Percentiles rank a stretch among this genome's conserved stretches.
Evolutionary conservation across 106 monocot species (phyloP).

Genomic region (Amphibolis antarctica): DNA sequence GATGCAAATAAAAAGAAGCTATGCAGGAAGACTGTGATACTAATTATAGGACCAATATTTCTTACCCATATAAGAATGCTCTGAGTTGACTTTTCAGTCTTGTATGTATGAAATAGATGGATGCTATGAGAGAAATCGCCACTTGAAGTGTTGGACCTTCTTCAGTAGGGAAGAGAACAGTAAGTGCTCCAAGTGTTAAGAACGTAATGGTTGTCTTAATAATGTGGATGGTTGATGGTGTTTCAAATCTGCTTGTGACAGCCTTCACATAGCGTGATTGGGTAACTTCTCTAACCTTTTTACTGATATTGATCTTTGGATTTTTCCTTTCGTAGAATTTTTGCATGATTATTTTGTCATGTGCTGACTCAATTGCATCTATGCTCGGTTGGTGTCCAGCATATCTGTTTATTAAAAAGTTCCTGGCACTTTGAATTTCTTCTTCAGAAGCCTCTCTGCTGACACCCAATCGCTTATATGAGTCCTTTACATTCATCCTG

Average conservation of each 20-base stretch:
- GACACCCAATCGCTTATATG: constrained; percentile 77
- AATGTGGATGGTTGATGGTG: constrained; percentile 46
- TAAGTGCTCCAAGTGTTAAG: constrained; percentile 59
- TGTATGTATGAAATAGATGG: constrained; percentile 72
- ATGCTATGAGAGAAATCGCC: constrained; percentile 60
- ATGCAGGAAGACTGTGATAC: no score
- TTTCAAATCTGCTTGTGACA: constrained; percentile 68
- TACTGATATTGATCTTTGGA: constrained; percentile 78
- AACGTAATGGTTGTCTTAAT: constrained; percentile 64
- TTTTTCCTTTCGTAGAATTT: constrained; percentile 73
- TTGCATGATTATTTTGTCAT: constrained; percentile 90
- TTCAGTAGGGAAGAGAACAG: constrained; percentile 85
- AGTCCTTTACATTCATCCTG: constrained; percentile 77
- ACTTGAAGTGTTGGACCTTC: constrained; percentile 99
- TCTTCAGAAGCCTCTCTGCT: constrained; percentile 92
- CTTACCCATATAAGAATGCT: constrained; percentile 80
- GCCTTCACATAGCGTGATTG: constrained; percentile 60
- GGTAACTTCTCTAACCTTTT: constrained; percentile 62
- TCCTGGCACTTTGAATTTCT: constrained; percentile 96
- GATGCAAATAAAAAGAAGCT: no score
- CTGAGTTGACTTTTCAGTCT: constrained; percentile 49
- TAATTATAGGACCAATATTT: background rate
- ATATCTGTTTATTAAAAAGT: constrained; percentile 77
- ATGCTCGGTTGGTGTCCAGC: constrained; percentile 76
- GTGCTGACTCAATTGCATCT: constrained; percentile 94